Conservation (phyloP, 768 basidiomycete genomes). For the Tricholoma saponaceum region DNA sequence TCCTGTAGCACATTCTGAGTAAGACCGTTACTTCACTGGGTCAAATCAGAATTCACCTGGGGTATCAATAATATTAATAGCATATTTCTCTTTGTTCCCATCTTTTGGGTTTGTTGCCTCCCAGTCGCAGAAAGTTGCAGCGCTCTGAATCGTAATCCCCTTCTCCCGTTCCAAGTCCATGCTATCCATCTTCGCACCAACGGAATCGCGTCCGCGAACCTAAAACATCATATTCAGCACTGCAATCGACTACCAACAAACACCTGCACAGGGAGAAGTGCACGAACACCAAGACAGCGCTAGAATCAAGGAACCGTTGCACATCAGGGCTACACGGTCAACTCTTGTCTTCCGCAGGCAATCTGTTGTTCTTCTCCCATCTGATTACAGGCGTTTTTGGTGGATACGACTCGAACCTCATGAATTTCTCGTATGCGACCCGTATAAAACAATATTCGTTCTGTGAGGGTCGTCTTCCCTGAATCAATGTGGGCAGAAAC, state of each 20-base stretch:
- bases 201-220: slow-evolving; percentile 91
- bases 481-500: slow-evolving; percentile 95
- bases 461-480: slow-evolving; percentile 97
- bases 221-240: slow-evolving; percentile 22
- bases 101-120: slow-evolving; percentile 59
- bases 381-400: slow-evolving; percentile 15
- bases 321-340: not conserved
- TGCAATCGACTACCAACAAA: slow-evolving; percentile 8
- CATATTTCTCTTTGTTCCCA: slow-evolving; percentile 72
- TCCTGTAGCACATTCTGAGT: slow-evolving; percentile 34
- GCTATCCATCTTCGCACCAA: slow-evolving; percentile 99
- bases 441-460: slow-evolving; percentile 94
- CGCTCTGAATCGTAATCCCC: slow-evolving; percentile 98
- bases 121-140: slow-evolving; percentile 99
- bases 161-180: slow-evolving; percentile 99
- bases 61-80: slow-evolving; percentile 98
- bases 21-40: not conserved
- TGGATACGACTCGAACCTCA: slow-evolving; percentile 58
- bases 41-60: slow-evolving; percentile 54
- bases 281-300: slow-evolving; percentile 8
- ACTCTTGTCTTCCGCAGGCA: slow-evolving; percentile 5
- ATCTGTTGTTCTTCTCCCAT: slow-evolving; percentile 4
- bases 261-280: slow-evolving; percentile 16
- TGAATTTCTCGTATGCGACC: slow-evolving; percentile 95
- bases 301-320: not conserved